A percentile compares a stretch with the other conserved stretches of the same genome.
Evolutionary conservation across 1,284 basidiomycete species (phyloP).

Genomic region (Ceratobasidium sp.): DNA sequence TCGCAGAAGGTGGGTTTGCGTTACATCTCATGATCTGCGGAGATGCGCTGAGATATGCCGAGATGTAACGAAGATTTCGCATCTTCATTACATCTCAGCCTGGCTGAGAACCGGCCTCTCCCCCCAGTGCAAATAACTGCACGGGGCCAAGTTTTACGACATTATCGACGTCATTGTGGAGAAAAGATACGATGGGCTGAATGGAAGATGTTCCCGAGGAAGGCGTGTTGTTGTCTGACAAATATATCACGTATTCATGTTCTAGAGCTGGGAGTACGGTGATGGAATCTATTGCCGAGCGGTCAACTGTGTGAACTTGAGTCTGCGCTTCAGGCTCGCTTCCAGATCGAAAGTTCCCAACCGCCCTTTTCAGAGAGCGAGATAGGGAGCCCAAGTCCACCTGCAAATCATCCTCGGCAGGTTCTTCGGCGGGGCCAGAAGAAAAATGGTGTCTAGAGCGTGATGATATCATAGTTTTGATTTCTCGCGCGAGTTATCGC

Average conservation of each 20-base stretch:
- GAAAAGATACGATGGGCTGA: constrained; percentile 1
- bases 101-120: no score
- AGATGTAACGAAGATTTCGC: no score
- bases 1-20: no score
- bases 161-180: not conserved
- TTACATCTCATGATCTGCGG: no score
- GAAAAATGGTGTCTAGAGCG: constrained; percentile 9
- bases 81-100: no score
- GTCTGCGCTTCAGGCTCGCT: not conserved
- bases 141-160: not conserved
- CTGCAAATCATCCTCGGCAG: constrained; percentile 7
- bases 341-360: not conserved
- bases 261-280: not conserved
- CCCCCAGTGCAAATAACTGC: not conserved
- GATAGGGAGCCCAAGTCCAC: not conserved
- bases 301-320: not conserved
- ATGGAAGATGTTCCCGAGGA: not conserved
- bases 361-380: not conserved
- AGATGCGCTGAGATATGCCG: no score
- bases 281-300: no score
- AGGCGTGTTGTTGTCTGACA: not conserved
- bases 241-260: constrained; percentile 21
- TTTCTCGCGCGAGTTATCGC: not conserved
- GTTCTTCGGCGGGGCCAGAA: not conserved
- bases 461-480: not conserved